These are phyloP conservation scores for Alternaria infectoria DNA, from an alignment of 2,329 filamentous ascomycete genomes.

Conservation along the genomic window DNA sequence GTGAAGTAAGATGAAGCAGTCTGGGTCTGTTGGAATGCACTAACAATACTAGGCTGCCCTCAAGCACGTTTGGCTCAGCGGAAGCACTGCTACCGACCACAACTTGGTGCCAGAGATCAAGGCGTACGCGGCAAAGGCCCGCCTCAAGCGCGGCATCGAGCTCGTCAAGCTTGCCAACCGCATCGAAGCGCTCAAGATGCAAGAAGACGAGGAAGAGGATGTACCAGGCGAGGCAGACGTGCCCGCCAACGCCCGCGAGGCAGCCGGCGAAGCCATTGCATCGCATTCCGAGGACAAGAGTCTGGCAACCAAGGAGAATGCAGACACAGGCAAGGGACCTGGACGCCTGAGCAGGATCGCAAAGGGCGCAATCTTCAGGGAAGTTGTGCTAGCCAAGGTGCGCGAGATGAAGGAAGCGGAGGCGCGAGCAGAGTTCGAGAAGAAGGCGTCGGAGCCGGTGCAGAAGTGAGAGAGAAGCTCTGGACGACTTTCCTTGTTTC, in stretches of 20 bases:
- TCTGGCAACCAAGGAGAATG: constrained; percentile 37
- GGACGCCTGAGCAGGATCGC: constrained; percentile 64
- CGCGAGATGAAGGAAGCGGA: constrained; percentile 89
- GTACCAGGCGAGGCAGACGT: constrained; percentile 65
- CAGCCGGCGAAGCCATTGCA: constrained; percentile 56
- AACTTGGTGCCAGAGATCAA: constrained; percentile 97
- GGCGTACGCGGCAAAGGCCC: constrained; percentile 88
- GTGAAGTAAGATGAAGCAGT: constrained; percentile 63
- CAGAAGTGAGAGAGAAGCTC: constrained; percentile 28
- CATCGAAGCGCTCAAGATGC: constrained; percentile 91
- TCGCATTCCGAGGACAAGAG: constrained; percentile 37
- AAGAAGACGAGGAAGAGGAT: constrained; percentile 84
- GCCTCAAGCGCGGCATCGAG: constrained; percentile 91
- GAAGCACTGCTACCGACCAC: constrained; percentile 90
- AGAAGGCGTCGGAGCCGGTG: constrained; percentile 54
- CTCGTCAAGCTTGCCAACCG: constrained; percentile 95
- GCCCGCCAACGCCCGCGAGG: constrained; percentile 66
- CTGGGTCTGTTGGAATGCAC: background rate
- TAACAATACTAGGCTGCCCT: constrained; percentile 68
- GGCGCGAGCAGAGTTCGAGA: constrained; percentile 72
- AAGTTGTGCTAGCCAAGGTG: constrained; percentile 93
- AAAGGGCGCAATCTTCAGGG: constrained; percentile 82
- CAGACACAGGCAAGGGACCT: constrained; percentile 49
- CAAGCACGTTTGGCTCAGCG: constrained; percentile 85
- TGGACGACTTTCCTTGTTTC: constrained; percentile 5